phyloP scores from a whole-genome alignment of 2,329 filamentous ascomycete species.

The Colletotrichum acutatum region DNA sequence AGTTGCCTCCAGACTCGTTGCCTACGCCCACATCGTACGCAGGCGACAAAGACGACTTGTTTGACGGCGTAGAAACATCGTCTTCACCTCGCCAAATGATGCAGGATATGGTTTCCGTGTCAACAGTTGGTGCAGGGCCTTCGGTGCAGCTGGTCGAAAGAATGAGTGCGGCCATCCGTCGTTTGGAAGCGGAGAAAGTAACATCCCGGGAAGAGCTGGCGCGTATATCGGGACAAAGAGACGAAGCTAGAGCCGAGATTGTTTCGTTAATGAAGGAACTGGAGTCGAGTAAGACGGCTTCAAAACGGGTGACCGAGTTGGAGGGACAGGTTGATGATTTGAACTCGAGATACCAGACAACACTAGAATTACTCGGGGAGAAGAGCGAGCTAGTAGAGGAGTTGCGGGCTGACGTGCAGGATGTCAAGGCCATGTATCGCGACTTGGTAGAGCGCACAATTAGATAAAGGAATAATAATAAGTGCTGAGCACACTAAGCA shows the following conservation, averaged over 20 bases:
- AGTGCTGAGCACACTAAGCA: neutral
- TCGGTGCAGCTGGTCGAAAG: conserved; percentile 95
- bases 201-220: conserved; percentile 87
- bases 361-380: conserved; percentile 93
- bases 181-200: conserved; percentile 92
- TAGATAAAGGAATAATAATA: conserved; percentile 55
- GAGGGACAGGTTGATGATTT: conserved; percentile 76
- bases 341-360: conserved; percentile 86
- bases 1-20: conserved; percentile 50
- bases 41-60: conserved; percentile 58
- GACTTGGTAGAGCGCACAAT: conserved; percentile 90
- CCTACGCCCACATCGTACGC: conserved; percentile 54
- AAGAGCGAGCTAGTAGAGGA: conserved; percentile 97
- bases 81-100: conserved; percentile 76
- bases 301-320: conserved; percentile 70
- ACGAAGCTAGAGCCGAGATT: conserved; percentile 93
- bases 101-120: conserved; percentile 88
- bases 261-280: conserved; percentile 88
- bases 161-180: conserved; percentile 92
- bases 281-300: conserved; percentile 73
- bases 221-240: conserved; percentile 84
- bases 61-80: conserved; percentile 65
- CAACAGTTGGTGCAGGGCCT: conserved; percentile 89
- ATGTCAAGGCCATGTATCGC: conserved; percentile 96
- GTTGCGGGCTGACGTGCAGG: conserved; percentile 85